These are phyloP conservation scores for Brassica rapa DNA, from an alignment of 345 rosid species.

Conservation along the genomic window DNA sequence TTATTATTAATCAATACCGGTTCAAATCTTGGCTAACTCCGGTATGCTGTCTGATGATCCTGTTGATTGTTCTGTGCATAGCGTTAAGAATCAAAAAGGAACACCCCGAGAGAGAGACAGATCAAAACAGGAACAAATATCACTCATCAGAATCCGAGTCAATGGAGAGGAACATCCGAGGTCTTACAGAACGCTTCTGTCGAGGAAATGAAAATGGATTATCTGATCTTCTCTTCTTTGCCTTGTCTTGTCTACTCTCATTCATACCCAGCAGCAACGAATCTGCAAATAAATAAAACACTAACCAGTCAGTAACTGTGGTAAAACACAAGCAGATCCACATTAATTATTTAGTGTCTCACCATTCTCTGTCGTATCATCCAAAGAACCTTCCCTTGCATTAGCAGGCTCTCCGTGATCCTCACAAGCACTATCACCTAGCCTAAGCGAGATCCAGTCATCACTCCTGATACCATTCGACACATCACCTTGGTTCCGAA, in stretches of 20 bases:
- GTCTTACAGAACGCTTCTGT: conserved; percentile 88
- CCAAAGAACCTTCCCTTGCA: conserved; percentile 52
- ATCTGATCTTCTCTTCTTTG: conserved; percentile 70
- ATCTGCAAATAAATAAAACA: conserved; percentile 53
- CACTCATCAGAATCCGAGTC: conserved; percentile 80
- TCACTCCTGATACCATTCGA: conserved; percentile 74
- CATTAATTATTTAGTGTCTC: conserved; percentile 9
- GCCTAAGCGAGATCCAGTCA: conserved; percentile 94
- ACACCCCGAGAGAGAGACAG: conserved; percentile 31
- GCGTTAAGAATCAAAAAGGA: conserved; percentile 39
- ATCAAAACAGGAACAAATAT: conserved; percentile 32
- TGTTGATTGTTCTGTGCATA: conserved; percentile 39
- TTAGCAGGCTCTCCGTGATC: conserved; percentile 51
- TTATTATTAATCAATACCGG: conserved; percentile 18
- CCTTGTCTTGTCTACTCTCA: conserved; percentile 63
- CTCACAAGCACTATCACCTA: conserved; percentile 70
- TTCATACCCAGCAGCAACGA: conserved; percentile 76
- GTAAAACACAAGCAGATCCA: conserved; percentile 1
- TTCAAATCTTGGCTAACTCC: conserved; percentile 30
- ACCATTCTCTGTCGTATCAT: conserved; percentile 71
- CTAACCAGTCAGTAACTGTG: conserved; percentile 24
- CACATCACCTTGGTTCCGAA: conserved; percentile 64
- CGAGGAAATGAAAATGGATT: conserved; percentile 78
- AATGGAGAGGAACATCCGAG: conserved; percentile 70
- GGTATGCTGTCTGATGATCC: conserved; percentile 27